These are phyloP conservation scores for Ambrosiella cleistominuta DNA, from an alignment of 2,329 filamentous ascomycete species.

Conservation along the genomic window DNA sequence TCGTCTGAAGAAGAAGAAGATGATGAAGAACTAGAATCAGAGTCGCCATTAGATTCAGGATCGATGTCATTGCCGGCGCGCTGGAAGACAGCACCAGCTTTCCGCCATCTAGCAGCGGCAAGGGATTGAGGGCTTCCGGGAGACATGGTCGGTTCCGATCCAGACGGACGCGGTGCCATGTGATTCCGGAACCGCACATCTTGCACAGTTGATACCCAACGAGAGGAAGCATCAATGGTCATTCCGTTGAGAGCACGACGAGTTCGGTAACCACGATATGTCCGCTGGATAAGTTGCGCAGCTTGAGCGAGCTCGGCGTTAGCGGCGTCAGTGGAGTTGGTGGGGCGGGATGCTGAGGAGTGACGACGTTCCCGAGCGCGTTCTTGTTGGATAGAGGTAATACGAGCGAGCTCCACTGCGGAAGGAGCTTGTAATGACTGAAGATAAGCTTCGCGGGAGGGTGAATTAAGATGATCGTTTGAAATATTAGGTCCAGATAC, in stretches of 20 bases:
- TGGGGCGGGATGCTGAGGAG: not conserved
- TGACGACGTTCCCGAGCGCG: conserved; percentile 25
- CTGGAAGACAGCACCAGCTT: conserved; percentile 50
- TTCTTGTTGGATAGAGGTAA: conserved; percentile 30
- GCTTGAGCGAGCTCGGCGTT: conserved; percentile 22
- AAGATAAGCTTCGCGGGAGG: conserved; percentile 27
- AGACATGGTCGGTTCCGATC: conserved; percentile 10
- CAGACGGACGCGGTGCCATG: conserved; percentile 25
- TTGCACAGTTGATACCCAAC: conserved; percentile 51
- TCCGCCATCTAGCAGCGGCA: conserved; percentile 49
- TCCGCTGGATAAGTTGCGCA: conserved; percentile 45
- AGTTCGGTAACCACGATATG: conserved; percentile 60
- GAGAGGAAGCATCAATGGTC: conserved; percentile 47
- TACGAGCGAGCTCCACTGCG: conserved; percentile 28
- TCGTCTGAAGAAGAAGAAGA: conserved; percentile 17
- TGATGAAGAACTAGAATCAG: conserved; percentile 16
- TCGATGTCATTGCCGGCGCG: conserved; percentile 51
- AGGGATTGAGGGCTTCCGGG: conserved; percentile 13
- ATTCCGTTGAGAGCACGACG: conserved; percentile 54
- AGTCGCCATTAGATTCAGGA: conserved; percentile 21
- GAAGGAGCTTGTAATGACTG: conserved; percentile 33
- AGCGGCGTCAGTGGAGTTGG: not conserved
- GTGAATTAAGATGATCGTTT: not conserved
- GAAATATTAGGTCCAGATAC: conserved; percentile 1
- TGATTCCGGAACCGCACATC: conserved; percentile 38